Evolutionary conservation across 2,329 filamentous ascomycete species (phyloP), one percentile per base, ranked within the genome.

Genomic region (Macrophomina tecta): DNA sequence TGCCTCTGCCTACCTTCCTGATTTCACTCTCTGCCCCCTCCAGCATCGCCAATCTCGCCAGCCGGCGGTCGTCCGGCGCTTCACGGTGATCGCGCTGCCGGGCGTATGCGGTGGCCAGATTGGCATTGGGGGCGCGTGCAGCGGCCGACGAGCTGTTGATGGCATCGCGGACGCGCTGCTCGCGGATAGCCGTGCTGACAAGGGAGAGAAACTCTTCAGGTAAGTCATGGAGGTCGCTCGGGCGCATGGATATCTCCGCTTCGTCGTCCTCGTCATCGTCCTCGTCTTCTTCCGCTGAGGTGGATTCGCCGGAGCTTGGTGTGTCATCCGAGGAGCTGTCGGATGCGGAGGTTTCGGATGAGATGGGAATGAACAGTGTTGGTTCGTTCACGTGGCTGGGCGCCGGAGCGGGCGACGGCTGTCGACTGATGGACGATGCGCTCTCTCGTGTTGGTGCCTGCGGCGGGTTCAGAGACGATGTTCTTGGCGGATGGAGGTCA

Each of bases 1-100:
- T 87, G 0, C 93, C 94, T 5, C 89, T 91, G 0, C 93, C 94
- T n/a, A 91, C 92, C 32, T 92, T 85, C 66, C 83, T 84, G 1
- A 92, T 90, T 75, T 93, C 89, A 45, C 84, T 81, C 73, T 95
- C 91, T 0, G 90, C 86, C 16, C 84, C 75, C 70, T 90, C 88
- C 7, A 94, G 81, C 34, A 81, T 80, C 18, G 80, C 78, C 4
- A 88, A 77, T 73, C 79, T 55, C 67, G 71, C 40, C 70, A 77
- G 9, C 16, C 67, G 16, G 30, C 28, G 30, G 30, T 64, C 60
- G 11, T 51, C 40, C 9, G 60, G 61, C 48, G 38, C n/a, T 1
- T n/a, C 60, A 42, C 51, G 18, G 42, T 64, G 60, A 23, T 58
- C 32, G 32, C 23, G 28, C n/a, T 52, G 42, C 12, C 58, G 66